Conservation (phyloP, 768 basidiomycete species). For the Tricholoma flavovirens region DNA sequence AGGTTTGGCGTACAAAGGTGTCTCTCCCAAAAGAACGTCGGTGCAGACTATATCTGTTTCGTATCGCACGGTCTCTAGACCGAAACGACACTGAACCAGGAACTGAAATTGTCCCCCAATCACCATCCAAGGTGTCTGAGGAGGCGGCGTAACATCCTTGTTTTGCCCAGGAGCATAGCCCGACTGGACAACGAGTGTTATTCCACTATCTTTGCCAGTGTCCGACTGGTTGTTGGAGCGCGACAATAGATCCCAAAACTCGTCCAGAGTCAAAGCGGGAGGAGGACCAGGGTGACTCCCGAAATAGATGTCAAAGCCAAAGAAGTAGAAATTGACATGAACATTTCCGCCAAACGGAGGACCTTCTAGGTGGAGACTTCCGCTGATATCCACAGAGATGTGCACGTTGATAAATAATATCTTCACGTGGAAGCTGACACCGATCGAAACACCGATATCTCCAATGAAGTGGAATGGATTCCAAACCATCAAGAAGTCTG, state of each 20-base stretch:
- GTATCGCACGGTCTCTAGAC: background rate
- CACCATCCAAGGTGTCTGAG: background rate
- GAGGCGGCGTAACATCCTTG: background rate
- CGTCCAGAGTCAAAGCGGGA: background rate
- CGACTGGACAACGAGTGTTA: background rate
- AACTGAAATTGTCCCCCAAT: background rate
- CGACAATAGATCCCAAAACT: background rate
- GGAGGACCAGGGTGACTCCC: background rate
- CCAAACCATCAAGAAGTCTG: slow-evolving; percentile 2
- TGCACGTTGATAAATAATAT: too few species aligned
- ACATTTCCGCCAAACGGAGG: slow-evolving; percentile 3
- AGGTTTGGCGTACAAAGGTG: background rate
- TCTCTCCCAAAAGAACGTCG: too few species aligned
- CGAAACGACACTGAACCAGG: background rate
- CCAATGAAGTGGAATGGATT: slow-evolving; percentile 3
- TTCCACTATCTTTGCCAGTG: background rate
- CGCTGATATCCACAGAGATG: background rate
- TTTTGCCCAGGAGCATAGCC: background rate
- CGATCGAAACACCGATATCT: slow-evolving; percentile 1
- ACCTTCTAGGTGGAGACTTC: background rate
- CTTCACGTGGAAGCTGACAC: background rate
- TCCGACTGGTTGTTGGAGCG: background rate
- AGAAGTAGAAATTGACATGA: background rate
- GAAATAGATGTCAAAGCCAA: slow-evolving; percentile 1
- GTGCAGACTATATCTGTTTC: too few species aligned